Percentiles rank a stretch among this genome's conserved stretches.
These are phyloP conservation scores for Annulohypoxylon stygium DNA, from an alignment of 495 filamentous ascomycete genomes.

Conservation along the genomic window DNA sequence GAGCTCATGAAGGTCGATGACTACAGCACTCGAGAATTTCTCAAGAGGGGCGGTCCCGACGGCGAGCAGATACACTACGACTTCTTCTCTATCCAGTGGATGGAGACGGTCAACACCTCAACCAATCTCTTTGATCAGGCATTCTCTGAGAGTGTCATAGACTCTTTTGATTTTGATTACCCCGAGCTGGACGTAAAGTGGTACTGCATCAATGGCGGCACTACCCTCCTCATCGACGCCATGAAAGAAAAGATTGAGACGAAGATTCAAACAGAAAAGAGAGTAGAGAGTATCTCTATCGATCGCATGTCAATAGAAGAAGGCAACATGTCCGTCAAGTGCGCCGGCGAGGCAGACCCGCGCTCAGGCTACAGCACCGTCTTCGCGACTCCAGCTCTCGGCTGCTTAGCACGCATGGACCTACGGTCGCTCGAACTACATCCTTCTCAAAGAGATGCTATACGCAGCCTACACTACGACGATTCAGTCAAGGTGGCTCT, in stretches of 20 bases:
- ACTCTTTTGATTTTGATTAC: not conserved
- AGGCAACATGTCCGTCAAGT: not conserved
- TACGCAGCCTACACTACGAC: constrained; percentile 3
- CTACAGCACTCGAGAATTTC: not conserved
- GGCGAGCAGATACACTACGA: not conserved
- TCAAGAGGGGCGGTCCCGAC: constrained; percentile 2
- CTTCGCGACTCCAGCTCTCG: not conserved
- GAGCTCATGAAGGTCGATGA: not conserved
- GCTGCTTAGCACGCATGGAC: not conserved
- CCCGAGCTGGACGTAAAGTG: not conserved
- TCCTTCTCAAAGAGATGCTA: not conserved
- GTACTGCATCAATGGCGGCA: constrained; percentile 1
- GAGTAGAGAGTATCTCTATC: not conserved
- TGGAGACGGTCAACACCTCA: not conserved
- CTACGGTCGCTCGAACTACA: not conserved
- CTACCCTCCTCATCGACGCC: not conserved
- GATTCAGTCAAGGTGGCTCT: not conserved
- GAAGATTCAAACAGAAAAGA: not conserved
- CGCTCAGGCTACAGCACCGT: constrained; percentile 4
- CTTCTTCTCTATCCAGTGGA: not conserved
- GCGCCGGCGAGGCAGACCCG: not conserved
- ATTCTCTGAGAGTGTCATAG: not conserved
- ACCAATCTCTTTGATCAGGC: not conserved
- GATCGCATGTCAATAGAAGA: not conserved
- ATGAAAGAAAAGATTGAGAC: not conserved